Conservation (phyloP, 306 rosid genomes). For the Castanopsis chinensis region DNA sequence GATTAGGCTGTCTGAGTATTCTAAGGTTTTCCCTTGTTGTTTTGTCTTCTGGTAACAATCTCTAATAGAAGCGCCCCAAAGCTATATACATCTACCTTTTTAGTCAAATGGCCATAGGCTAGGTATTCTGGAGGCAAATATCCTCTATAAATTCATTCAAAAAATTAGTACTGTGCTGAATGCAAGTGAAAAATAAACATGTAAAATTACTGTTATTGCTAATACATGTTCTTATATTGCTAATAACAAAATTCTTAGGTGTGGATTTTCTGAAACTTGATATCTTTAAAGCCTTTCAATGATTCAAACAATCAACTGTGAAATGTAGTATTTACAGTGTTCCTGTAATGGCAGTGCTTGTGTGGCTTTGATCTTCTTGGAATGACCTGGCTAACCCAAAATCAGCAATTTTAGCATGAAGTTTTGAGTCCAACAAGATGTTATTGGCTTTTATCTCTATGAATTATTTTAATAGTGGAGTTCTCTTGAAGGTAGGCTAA, state of each 20-base stretch:
- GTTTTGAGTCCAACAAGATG: constrained; percentile 70
- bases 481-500: constrained; percentile 79
- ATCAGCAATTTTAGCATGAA: constrained; percentile 90
- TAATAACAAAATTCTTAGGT: not conserved
- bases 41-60: constrained; percentile 62
- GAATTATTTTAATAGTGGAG: constrained; percentile 63
- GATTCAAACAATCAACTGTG: not conserved
- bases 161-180: not conserved
- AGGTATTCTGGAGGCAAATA: constrained; percentile 98
- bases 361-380: constrained; percentile 84
- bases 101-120: constrained; percentile 91
- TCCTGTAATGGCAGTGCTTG: constrained; percentile 94
- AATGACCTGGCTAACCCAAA: constrained; percentile 92
- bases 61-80: constrained; percentile 80
- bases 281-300: not conserved
- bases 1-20: constrained; percentile 64
- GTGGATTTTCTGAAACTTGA: not conserved
- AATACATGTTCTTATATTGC: not conserved
- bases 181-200: not conserved
- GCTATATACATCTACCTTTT: constrained; percentile 81
- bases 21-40: constrained; percentile 67
- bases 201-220: not conserved
- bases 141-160: constrained; percentile 47
- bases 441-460: constrained; percentile 94
- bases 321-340: constrained; percentile 50